Evolutionary conservation across 2,329 filamentous ascomycete genomes (phyloP), one percentile per base, ranked within the genome.

Genomic region (Fusarium siculi): DNA sequence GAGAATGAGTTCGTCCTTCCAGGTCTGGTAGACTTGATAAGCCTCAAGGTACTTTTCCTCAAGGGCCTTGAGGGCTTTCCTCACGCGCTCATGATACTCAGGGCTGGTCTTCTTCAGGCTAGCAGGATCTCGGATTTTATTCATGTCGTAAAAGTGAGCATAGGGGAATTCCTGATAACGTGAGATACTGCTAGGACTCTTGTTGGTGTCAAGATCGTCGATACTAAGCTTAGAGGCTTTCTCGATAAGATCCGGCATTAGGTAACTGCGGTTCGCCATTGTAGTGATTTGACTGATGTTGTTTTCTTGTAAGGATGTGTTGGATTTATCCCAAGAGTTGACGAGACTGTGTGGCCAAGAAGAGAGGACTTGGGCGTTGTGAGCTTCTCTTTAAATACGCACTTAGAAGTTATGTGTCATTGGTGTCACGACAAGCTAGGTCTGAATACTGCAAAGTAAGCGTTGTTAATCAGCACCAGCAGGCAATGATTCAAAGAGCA

Each of bases 71-170:
- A 74, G 21, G 18, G 62, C 49, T 34, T 59, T 34, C 16, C 19
- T n/a, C 19, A 58, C 16, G 18, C 72, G 68, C 19, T 49, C 39
- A 19, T 40, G 58, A 39, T 73, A 73, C n/a, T 74, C 50, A 28
- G 46, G 28, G 32, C 65, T 70, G 25, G 39, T 44, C 47, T 74
- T 74, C 32, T 74, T 37, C 21, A 52, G 12, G 1, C 30, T 16
- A 37, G 40, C 46, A 18, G 8, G 25, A 28, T 28, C 25, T 7
- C 25, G 25, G 25, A 7, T 28, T 28, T 28, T 28, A 28, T 28
- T 28, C 25, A 28, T 28, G 25, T 28, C 25, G 25, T 47, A n/a
- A 47, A 66, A 67, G 39, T 46, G 50, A 55, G 55, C 36, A 30
- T 44, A 73, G 4, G 70, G 70, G 34, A 57, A 50, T 19, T 37